Evolutionary conservation across 768 basidiomycete genomes (phyloP), one percentile per base, ranked within the genome.

Genomic region (Tephrocybe sp.): DNA sequence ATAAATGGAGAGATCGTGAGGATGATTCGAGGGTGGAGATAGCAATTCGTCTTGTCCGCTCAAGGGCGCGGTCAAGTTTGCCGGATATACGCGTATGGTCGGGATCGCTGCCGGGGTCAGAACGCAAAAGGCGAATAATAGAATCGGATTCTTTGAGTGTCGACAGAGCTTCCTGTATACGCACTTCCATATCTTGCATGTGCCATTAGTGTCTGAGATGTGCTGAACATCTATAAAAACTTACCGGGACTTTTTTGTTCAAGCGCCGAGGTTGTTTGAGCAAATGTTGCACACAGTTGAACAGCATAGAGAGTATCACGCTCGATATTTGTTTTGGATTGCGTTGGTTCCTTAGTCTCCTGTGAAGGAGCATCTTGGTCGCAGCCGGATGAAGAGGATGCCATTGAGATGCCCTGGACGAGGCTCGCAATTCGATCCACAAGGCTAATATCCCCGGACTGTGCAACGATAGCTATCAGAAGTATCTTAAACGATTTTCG

Each of bases 41-140:
- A 11, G 70, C 69, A n/a, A 69, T 66, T 44, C 83, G 74, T 16
- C 85, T 72, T 12, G 84, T 57, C 43, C 80, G 70, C 60, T 87
- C 87, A 9, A 89, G 53, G 0, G 82, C 78, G 21, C 85, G 75
- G 43, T 80, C 77, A 12, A 85, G 65, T 62, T 87, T 89, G 18
- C 69, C 73, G 16, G 66, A 67, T 26, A 72, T 65, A 1, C 76
- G 73, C 8, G 44, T 44, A 16, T 69, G 34, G 18, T 77, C 73
- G n/a, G 69, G 68, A 35, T 69, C 65, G 19, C 52, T 50, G 9
- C 44, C 44, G 1, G 35, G 41, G 5, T 13, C 21, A 31, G 2
- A 28, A 26, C 47, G 53, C n/a, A 60, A 52, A 25, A 59, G 39
- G 44, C 53, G 44, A 19, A 55, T 32, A 7, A 63, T 41, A 12